These are phyloP conservation scores for Termitomyces sp. DNA, from an alignment of 768 basidiomycete genomes.

Conservation along the genomic window DNA sequence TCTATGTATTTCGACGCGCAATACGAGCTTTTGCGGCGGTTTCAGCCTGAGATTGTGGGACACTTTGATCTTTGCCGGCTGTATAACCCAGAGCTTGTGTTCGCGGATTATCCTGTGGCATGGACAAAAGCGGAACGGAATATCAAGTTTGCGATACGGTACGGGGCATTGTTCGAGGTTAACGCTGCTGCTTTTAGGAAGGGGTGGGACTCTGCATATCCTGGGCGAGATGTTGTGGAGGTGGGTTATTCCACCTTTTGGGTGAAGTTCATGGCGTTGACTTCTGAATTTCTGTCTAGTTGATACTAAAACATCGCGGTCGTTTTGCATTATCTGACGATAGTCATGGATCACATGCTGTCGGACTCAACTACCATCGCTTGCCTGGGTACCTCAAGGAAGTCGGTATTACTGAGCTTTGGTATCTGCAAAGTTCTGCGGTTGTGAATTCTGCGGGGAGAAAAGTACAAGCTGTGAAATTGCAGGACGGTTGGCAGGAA, in stretches of 20 bases:
- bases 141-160: slow-evolving; percentile 60
- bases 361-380: slow-evolving; percentile 80
- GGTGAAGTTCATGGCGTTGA: slow-evolving; percentile 1
- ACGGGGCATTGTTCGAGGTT: slow-evolving; percentile 91
- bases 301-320: slow-evolving; percentile 65
- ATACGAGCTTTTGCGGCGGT: slow-evolving; percentile 57
- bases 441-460: slow-evolving; percentile 43
- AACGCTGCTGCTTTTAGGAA: slow-evolving; percentile 94
- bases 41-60: slow-evolving; percentile 85
- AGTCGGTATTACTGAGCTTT: slow-evolving; percentile 59
- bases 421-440: slow-evolving; percentile 47
- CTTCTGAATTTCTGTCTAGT: slow-evolving; percentile 33
- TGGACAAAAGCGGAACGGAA: slow-evolving; percentile 72
- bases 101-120: slow-evolving; percentile 54
- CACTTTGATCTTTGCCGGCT: slow-evolving; percentile 93
- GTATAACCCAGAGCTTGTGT: slow-evolving; percentile 59
- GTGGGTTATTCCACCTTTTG: slow-evolving; percentile 32
- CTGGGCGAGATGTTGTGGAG: slow-evolving; percentile 70
- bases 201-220: slow-evolving; percentile 83
- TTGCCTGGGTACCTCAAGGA: slow-evolving; percentile 59
- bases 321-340: slow-evolving; percentile 90
- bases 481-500: slow-evolving; percentile 52
- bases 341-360: slow-evolving; percentile 85
- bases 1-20: slow-evolving; percentile 85
- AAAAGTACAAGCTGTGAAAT: slow-evolving; percentile 33